These are phyloP conservation scores for Gossypium gossypioides DNA, from an alignment of 441 rosid species.

Conservation along the genomic window DNA sequence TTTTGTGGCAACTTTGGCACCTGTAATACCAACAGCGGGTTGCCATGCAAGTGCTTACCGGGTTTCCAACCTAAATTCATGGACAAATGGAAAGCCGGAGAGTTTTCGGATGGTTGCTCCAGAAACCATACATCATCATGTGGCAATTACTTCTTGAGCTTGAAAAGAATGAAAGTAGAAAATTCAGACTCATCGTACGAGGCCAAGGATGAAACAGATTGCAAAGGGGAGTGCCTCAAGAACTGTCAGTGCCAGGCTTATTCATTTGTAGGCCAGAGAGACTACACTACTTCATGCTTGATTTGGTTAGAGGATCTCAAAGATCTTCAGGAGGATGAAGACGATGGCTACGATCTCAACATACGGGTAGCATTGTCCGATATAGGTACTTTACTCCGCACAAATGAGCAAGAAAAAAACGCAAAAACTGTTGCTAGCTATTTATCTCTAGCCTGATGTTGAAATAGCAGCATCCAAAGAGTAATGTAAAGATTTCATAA, in stretches of 20 bases:
- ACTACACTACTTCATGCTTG: slow-evolving; percentile 30
- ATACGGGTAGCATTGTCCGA: slow-evolving; percentile 33
- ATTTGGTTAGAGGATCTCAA: slow-evolving; percentile 44
- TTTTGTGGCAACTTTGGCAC: slow-evolving; percentile 49
- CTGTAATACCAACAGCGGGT: slow-evolving; percentile 33
- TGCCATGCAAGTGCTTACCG: slow-evolving; percentile 44
- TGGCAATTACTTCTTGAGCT: slow-evolving; percentile 30
- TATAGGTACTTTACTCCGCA: slow-evolving; percentile 28
- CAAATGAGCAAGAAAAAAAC: not conserved
- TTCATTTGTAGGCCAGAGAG: slow-evolving; percentile 23
- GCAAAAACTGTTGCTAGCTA: not conserved
- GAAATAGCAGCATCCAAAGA: not conserved
- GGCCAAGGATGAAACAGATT: slow-evolving; percentile 30
- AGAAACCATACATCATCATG: slow-evolving; percentile 27
- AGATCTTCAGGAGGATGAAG: slow-evolving; percentile 38
- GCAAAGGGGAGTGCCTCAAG: slow-evolving; percentile 40
- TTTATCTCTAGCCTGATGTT: not conserved
- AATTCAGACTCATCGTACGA: slow-evolving; percentile 26
- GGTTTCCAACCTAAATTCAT: slow-evolving; percentile 37
- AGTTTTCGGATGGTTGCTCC: slow-evolving; percentile 42
- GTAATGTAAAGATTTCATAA: not conserved
- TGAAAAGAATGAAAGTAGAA: slow-evolving; percentile 41
- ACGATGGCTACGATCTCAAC: slow-evolving; percentile 26
- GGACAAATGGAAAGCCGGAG: slow-evolving; percentile 29
- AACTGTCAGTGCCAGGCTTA: slow-evolving; percentile 44